Base-by-base conservation (phyloP, 441 rosid genomes). In the Biscutella auriculata region DNA sequence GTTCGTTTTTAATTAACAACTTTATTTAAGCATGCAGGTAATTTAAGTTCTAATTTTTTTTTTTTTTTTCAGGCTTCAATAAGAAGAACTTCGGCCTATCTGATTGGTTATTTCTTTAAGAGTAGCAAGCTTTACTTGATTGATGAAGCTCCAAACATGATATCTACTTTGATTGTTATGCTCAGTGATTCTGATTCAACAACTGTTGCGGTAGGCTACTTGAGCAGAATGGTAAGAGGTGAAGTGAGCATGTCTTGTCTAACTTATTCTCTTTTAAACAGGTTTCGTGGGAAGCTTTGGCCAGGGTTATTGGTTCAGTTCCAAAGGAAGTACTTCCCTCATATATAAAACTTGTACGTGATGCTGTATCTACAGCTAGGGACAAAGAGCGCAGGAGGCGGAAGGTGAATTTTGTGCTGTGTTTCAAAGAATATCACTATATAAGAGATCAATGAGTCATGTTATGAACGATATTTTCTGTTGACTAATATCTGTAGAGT, bases 211-310 rank as follows among this genome's bases (percentile, higher is more conserved):
- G 99, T 95, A 86, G 51, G 62, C 68, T 35, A 62, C 57, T 12
- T 58, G 41, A 33, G 15, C 58, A 35, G 15, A 72, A 53, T n/a
- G 13, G 56, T 17, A 27, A 48, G 21, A 56, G 23, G 43, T 62
- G 16, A 27, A 48, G n/a, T 50, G 8, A 23, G 11, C 8, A 32
- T 40, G 8, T 57, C 54, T 19, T 49, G 12, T 50, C 49, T 56
- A 56, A 48, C 41, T 26, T 61, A 14, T 33, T 53, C 53, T 51
- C 40, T 53, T 34, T 60, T 53, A 19, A 50, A 73, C 67, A 95
- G 99, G 87, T 73, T 75, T 84, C 98, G 44, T 95, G 99, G 99
- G 98, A 91, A 74, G 97, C 97, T 49, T 75, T 91, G 68, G 77
- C 89, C 29, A 81, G 88, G 74, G 97, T 95, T 70, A 79, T 88